Evolutionary conservation across 305 asterid species (phyloP), one percentile per base, ranked within the genome.

Genomic region (Fraxinus velutina): DNA sequence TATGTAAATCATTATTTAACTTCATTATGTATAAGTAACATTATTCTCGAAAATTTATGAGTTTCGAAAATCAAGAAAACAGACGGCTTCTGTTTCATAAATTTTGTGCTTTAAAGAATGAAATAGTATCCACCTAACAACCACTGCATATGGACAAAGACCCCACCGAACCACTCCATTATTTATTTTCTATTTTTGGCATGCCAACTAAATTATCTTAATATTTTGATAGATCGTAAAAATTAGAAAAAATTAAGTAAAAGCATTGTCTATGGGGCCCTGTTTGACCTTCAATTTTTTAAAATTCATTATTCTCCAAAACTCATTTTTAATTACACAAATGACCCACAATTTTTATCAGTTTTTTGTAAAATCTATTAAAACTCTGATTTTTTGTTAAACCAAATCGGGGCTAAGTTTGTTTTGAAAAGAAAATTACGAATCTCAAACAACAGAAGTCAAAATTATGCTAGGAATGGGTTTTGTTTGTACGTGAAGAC

Each of bases 111-210:
- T 50, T 60, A 72, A 19, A 73, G 60, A 47, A 3, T 47, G 6
- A 15, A 47, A 47, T 4, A 13, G 60, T 74, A 79, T 30, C 80
- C 21, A 83, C 78, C 85, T n/a, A 83, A 70, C 85, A 84, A 81
- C 88, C 70, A 83, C 86, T 78, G 47, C 86, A 50, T 21, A 55
- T 64, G 13, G 82, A 80, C 62, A 70, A 60, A 9, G 52, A 10
- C 73, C 62, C 17, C 73, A 44, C 75, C 70, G 57, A 17, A 9
- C 50, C 50, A 32, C 71, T 36, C 33, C 78, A 5, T 60, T 71
- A 5, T 15, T 47, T 29, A 42, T 66, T 57, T 37, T 57, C 52
- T 19, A 33, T 60, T 2, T 42, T 42, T 12, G n/a, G 60, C 60
- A 13, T 4, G 52, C 34, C 34, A 32, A 24, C 7, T 10, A 37